Conservation (phyloP, 306 rosid species). For the Ziziphus jujuba region DNA sequence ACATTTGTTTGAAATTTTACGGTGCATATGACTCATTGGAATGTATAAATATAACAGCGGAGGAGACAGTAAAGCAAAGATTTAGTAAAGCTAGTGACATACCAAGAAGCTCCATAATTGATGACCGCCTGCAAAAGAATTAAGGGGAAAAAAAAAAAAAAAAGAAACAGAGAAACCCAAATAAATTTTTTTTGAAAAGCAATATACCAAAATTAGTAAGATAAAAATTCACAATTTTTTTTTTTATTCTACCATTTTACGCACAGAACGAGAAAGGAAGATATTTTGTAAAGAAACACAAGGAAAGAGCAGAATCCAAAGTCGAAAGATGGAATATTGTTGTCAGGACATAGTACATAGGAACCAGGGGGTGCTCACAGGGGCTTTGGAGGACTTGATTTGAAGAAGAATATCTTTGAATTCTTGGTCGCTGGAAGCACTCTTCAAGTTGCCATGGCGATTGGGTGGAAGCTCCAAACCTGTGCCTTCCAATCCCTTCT, state of each 20-base stretch:
- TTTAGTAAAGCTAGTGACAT: constrained; percentile 7
- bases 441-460: constrained; percentile 55
- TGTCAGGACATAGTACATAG: no score
- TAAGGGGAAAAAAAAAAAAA: constrained; percentile 1
- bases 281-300: neutral
- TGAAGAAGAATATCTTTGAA: constrained; percentile 50
- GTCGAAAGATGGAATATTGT: neutral
- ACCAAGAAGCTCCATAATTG: constrained; percentile 94
- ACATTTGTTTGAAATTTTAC: no score
- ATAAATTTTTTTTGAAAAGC: neutral
- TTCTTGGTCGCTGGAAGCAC: constrained; percentile 58
- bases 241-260: neutral
- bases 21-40: no score
- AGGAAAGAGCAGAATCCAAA: neutral
- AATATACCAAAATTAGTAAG: neutral
- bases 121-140: constrained; percentile 71
- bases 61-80: neutral
- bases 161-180: neutral
- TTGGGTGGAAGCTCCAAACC: constrained; percentile 41
- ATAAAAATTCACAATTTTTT: neutral
- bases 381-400: constrained; percentile 79
- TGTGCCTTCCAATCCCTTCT: constrained; percentile 50
- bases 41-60: neutral
- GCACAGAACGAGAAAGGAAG: neutral
- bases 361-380: no score